Evolutionary conservation across 2,329 filamentous ascomycete species (phyloP).

Genomic region (Volutella citrinella): DNA sequence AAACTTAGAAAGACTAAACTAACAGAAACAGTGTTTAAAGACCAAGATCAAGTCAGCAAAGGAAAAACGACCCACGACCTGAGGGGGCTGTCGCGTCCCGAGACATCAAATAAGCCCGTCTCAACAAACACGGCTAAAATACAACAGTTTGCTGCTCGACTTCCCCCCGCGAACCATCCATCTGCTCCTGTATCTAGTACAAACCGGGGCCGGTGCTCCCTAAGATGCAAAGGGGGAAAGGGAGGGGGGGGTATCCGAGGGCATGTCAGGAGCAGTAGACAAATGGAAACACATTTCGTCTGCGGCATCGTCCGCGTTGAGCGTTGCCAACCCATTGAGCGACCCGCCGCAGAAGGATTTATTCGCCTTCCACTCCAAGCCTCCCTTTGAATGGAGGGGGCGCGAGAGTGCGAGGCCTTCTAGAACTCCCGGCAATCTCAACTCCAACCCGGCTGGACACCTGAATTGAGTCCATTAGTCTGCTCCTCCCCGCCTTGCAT

Average conservation of each 20-base stretch:
- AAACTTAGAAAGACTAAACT: constrained; percentile 15
- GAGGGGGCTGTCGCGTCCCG: constrained; percentile 27
- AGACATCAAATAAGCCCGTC: constrained; percentile 32
- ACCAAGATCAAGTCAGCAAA: constrained; percentile 38
- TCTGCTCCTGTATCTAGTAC: constrained; percentile 33
- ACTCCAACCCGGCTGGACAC: constrained; percentile 15
- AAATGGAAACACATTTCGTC: constrained; percentile 17
- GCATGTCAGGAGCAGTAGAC: constrained; percentile 22
- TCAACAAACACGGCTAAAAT: constrained; percentile 37
- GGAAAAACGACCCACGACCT: constrained; percentile 34
- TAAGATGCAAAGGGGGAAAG: constrained; percentile 23
- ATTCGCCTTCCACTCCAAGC: too few relatives aligned
- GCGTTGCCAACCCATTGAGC: constrained; percentile 31
- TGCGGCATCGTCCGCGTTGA: constrained; percentile 21
- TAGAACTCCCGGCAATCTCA: constrained; percentile 7
- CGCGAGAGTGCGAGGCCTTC: too few relatives aligned
- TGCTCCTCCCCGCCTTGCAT: constrained; percentile 28
- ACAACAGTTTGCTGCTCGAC: constrained; percentile 35
- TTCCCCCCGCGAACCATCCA: constrained; percentile 25
- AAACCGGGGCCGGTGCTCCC: constrained; percentile 30
- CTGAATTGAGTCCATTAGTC: too few relatives aligned
- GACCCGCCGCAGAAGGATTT: too few relatives aligned
- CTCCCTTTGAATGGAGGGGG: too few relatives aligned
- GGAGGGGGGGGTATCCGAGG: constrained; percentile 25
- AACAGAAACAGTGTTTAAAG: constrained; percentile 26